Percentiles rank a stretch among this genome's conserved stretches.
These are phyloP conservation scores for Kernera saxatilis DNA, from an alignment of 345 rosid species.

Conservation along the genomic window DNA sequence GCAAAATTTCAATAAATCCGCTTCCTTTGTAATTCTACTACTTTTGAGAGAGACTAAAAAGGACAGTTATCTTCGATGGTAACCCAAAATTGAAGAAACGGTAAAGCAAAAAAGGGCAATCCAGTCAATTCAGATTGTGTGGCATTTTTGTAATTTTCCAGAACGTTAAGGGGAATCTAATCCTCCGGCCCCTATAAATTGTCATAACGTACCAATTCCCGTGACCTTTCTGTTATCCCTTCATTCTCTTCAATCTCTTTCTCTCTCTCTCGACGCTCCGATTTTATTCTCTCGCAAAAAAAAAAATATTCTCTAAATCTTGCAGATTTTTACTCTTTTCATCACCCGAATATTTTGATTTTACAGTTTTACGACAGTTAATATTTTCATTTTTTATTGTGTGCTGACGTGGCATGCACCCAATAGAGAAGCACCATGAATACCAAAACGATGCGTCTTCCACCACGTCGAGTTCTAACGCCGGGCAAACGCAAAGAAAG, in stretches of 20 bases:
- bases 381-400: neutral
- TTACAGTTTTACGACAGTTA: constrained; percentile 2
- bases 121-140: neutral
- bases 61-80: neutral
- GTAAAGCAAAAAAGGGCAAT: constrained; percentile 25
- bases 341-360: neutral
- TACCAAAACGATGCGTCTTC: constrained; percentile 88
- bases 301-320: neutral
- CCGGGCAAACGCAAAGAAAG: constrained; percentile 53
- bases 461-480: constrained; percentile 68
- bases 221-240: neutral
- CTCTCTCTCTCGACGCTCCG: neutral
- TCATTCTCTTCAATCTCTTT: too few species aligned
- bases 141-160: constrained; percentile 11
- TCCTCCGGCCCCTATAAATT: constrained; percentile 31
- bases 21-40: neutral
- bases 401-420: constrained; percentile 73
- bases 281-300: neutral
- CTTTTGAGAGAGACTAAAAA: neutral
- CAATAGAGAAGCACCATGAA: constrained; percentile 32
- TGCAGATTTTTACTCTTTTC: neutral
- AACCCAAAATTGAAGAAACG: constrained; percentile 20
- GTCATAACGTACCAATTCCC: neutral
- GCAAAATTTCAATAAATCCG: neutral
- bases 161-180: neutral